Base-by-base conservation (phyloP, 1,284 basidiomycete species). In the Heliocybe sulcata region DNA sequence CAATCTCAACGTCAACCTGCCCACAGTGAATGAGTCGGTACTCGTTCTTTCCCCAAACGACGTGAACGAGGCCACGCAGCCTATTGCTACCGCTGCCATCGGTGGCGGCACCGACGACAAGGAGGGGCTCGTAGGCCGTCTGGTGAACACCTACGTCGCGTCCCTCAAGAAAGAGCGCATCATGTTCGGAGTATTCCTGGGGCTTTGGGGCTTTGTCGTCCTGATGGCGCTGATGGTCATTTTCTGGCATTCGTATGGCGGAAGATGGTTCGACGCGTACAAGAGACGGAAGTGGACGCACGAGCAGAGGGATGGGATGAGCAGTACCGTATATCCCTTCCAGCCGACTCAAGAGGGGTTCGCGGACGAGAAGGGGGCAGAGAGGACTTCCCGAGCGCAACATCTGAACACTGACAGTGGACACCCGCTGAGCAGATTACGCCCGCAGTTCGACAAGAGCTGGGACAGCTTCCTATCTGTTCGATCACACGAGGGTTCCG, bases 181-280 rank as follows among this genome's bases (percentile, higher is more conserved):
- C 55, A 90, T 94, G 77, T 97, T 96, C 69, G 68, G 70, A 2
- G 75, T 94, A 57, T 89, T 97, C 72, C 77, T 96, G 56, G 86
- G 73, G 0, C 72, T 96, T 1, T 98, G 92, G 87, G 77, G 69
- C 16, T 48, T 91, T 29, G 88, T 94, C 45, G 80, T 92, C 16
- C 59, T 92, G 57, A 85, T 92, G 77, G 92, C 76, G 1, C 61
- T 90, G 29, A 60, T 67, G 51, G 73, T 88, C 59, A 74, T 91
- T 51, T 71, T 82, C 57, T 90, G 85, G 84, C 75, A 87, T 63
- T 77, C 85, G 9, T 83, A 80, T 64, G 80, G 77, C 33, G 73
- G 71, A 45, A 66, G 67, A 12, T 69, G 70, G 67, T 53, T 81
- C 27, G 75, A 82, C 61, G 70, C 68, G 49, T 72, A 75, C 58